Base-by-base conservation (phyloP, 805 yeast species). In the Candida maesae region DNA sequence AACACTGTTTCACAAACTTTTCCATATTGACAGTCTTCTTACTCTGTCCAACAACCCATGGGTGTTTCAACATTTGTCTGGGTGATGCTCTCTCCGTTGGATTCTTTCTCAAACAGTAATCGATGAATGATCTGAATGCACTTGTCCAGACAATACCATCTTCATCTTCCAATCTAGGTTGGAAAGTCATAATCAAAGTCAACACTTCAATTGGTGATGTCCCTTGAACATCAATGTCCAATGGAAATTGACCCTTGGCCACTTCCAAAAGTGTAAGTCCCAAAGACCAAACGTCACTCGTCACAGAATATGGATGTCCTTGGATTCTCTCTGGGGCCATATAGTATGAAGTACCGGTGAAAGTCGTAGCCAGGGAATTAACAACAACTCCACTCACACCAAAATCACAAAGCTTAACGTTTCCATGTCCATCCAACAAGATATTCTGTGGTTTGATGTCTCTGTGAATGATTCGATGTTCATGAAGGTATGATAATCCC, bases 271-370 rank as follows among this genome's bases (percentile, higher is more conserved):
- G 66, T 2, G 98, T 90, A 43, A 93, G 69, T 0, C 99, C 99
- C 24, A 93, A 65, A 1, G 97, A 89, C 99, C 99, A 93, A 13
- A 93, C 91, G 60, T 93, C 99, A 54, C 95, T 82, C 4, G 95
- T 86, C 3, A 91, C 96, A 10, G 95, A 84, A 58, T 93, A 93
- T 1, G 96, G 93, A 57, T 88, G 91, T 21, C 96, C 97, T 67
- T 86, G 86, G 38, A 93, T 91, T 53, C 99, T 74, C 63, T 93
- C 99, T 0, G 99, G 99, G 0, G 99, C 98, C 99, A 93, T 93
- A 63, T 93, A 93, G 60, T 87, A 91, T 10, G 95, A 90, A 0
- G 99, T 93, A 2, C 99, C 99, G 0, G 96, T 93, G 58, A 90
- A 93, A 0, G 99, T 93, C 1, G 96, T 87, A 1, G 98, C 98